phyloP scores from a whole-genome alignment of 2,329 filamentous ascomycete species.

The Colletotrichum sublineola region DNA sequence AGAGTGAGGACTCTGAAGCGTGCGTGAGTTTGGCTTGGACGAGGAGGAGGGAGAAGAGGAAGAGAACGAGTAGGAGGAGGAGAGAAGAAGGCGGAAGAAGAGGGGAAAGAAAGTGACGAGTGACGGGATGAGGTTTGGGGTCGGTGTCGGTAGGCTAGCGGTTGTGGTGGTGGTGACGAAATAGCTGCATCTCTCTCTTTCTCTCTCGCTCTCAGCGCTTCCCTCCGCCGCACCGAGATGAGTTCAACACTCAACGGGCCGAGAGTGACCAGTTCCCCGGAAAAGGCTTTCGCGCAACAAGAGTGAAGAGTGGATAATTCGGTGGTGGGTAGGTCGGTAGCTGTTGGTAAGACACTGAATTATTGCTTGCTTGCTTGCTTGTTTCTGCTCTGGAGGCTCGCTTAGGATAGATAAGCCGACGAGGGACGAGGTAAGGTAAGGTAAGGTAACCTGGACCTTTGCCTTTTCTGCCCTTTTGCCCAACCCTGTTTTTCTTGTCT shows the following conservation, averaged over 20 bases:
- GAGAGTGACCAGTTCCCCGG: conserved; percentile 18
- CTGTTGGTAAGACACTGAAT: conserved; percentile 5
- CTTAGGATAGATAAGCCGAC: neutral
- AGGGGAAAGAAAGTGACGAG: neutral
- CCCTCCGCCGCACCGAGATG: neutral
- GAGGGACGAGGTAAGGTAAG: neutral
- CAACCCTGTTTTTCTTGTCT: neutral
- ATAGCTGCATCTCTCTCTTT: neutral
- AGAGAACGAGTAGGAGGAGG: neutral
- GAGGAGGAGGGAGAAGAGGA: neutral
- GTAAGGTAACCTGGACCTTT: neutral
- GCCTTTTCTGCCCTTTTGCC: neutral
- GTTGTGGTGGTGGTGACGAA: neutral
- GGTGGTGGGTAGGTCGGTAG: no score
- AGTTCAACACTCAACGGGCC: neutral
- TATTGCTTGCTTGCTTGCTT: conserved; percentile 5
- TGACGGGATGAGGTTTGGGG: conserved; percentile 11
- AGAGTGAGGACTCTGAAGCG: neutral
- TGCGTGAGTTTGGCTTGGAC: neutral
- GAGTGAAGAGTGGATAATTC: neutral
- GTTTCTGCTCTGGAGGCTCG: conserved; percentile 16
- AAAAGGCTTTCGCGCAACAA: conserved; percentile 15
- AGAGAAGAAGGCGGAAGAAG: neutral
- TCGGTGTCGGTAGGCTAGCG: neutral
- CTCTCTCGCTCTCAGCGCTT: neutral